These are phyloP conservation scores for Xenoacremonium recifei DNA, from an alignment of 2,329 filamentous ascomycete genomes.

Conservation along the genomic window DNA sequence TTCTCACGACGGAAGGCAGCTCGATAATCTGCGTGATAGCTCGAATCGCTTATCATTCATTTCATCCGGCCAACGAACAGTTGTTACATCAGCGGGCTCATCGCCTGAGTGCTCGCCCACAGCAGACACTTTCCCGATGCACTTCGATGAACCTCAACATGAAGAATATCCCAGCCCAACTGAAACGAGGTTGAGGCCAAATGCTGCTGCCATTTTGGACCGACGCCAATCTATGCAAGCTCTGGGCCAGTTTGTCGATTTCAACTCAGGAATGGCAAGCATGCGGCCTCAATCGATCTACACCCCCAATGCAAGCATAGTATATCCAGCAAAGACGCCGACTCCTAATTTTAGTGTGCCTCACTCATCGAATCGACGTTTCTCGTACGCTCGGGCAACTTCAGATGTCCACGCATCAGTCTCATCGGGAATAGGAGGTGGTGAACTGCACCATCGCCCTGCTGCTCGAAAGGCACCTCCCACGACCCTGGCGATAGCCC, in stretches of 20 bases:
- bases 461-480: constrained; percentile 34
- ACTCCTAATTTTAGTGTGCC: constrained; percentile 56
- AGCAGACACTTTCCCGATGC: constrained; percentile 45
- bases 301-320: constrained; percentile 10
- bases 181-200: constrained; percentile 47
- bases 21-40: constrained; percentile 57
- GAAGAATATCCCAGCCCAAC: constrained; percentile 12
- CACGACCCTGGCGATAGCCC: constrained; percentile 45
- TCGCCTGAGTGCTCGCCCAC: constrained; percentile 58
- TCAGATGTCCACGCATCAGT: constrained; percentile 15
- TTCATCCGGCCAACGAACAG: constrained; percentile 60
- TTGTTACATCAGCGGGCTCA: constrained; percentile 57
- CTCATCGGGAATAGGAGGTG: constrained; percentile 13
- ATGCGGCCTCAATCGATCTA: constrained; percentile 21
- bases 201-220: constrained; percentile 50
- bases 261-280: constrained; percentile 27
- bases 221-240: constrained; percentile 53
- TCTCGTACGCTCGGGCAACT: constrained; percentile 36
- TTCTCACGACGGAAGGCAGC: constrained; percentile 57
- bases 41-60: constrained; percentile 57
- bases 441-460: constrained; percentile 13
- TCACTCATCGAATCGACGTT: constrained; percentile 44
- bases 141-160: constrained; percentile 17
- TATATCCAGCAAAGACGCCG: constrained; percentile 7
- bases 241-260: constrained; percentile 42